phyloP scores from a whole-genome alignment of 176 grass and related monocot species.

The Thinopyrum elongatum region DNA sequence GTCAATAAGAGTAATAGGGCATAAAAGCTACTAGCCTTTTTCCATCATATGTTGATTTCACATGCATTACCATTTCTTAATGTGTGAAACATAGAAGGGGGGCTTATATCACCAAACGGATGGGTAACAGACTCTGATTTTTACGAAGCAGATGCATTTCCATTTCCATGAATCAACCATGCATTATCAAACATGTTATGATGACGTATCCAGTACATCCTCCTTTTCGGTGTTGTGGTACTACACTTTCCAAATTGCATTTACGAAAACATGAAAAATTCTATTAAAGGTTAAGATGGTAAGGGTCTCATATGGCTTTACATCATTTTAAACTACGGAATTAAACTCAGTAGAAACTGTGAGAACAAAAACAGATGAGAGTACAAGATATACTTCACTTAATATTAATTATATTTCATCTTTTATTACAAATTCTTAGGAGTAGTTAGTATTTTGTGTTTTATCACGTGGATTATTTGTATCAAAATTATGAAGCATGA shows the following conservation, averaged over 20 bases:
- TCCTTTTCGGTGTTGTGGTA: neutral
- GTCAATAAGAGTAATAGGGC: neutral
- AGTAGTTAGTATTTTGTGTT: neutral
- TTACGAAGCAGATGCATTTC: conserved; percentile 3
- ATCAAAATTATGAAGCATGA: neutral
- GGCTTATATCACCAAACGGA: neutral
- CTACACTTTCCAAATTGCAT: neutral
- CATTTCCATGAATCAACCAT: neutral
- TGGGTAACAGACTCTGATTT: neutral
- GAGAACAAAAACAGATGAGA: neutral
- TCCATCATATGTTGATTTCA: neutral
- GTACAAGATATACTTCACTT: neutral
- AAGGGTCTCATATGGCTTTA: neutral
- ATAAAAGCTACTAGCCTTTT: neutral
- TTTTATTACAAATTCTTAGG: neutral
- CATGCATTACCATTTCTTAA: conserved; percentile 1
- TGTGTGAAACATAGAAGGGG: neutral
- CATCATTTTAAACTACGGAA: conserved; percentile 6
- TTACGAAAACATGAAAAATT: neutral
- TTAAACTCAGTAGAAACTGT: neutral
- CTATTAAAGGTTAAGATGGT: neutral
- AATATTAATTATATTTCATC: neutral
- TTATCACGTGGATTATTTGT: neutral
- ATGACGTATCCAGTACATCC: neutral
- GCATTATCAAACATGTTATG: conserved; percentile 4